phyloP scores from a whole-genome alignment of 163 green algal species.

The Trebouxiophyceae sp. region DNA sequence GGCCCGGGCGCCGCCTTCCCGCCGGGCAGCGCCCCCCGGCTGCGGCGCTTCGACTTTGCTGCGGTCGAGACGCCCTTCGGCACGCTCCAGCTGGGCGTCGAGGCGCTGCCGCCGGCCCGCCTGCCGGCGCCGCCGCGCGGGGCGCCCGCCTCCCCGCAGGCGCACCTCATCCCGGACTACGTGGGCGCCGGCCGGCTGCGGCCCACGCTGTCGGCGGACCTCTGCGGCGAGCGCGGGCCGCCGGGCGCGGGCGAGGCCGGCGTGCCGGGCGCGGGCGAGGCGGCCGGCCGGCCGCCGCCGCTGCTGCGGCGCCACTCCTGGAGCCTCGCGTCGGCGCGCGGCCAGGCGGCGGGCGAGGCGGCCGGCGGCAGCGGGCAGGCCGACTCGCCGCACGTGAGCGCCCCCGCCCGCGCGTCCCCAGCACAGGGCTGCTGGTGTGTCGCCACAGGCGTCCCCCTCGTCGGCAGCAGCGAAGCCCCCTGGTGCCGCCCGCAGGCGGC shows the following conservation, averaged over 20 bases:
- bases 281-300: neutral
- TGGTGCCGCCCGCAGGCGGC: no score
- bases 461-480: no score
- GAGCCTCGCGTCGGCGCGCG: conserved; percentile 5
- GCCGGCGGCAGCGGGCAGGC: no score
- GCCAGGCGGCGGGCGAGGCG: neutral
- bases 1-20: no score
- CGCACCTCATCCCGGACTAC: conserved; percentile 55
- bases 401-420: no score
- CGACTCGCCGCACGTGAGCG: no score
- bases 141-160: conserved; percentile 26
- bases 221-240: neutral
- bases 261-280: neutral
- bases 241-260: neutral
- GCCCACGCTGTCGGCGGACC: conserved; percentile 5
- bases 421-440: no score
- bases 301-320: conserved; percentile 17
- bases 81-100: conserved; percentile 36
- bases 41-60: conserved; percentile 37
- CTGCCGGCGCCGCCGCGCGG: conserved; percentile 23
- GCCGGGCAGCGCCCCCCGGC: no score
- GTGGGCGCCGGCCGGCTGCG: conserved; percentile 16
- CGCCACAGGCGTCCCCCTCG: no score
- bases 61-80: conserved; percentile 40
- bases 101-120: conserved; percentile 32